These are phyloP conservation scores for Botrytis fragariae DNA, from an alignment of 2,329 filamentous ascomycete genomes.

Conservation along the genomic window DNA sequence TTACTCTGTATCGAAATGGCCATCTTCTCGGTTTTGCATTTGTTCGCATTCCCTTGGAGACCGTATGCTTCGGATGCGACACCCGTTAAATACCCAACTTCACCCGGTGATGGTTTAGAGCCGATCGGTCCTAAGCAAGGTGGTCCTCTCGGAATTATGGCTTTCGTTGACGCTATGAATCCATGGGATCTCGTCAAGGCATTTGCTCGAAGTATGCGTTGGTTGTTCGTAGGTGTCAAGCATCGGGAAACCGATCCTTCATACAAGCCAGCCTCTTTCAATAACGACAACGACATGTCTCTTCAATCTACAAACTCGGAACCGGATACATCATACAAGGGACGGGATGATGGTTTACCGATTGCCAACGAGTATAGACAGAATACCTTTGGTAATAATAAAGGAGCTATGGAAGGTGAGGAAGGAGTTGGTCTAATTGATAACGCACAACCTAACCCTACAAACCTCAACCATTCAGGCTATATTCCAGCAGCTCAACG, in stretches of 20 bases:
- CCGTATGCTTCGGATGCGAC: conserved; percentile 53
- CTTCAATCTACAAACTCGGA: conserved; percentile 22
- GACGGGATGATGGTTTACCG: conserved; percentile 26
- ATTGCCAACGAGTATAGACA: conserved; percentile 37
- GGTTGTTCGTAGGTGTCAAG: conserved; percentile 74
- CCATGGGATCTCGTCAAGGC: conserved; percentile 82
- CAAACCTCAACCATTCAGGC: conserved; percentile 23
- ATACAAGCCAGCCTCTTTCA: conserved; percentile 41
- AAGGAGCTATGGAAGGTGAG: conserved; percentile 27
- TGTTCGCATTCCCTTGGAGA: conserved; percentile 78
- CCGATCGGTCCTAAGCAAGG: conserved; percentile 54
- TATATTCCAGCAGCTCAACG: conserved; percentile 36
- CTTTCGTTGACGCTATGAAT: conserved; percentile 71
- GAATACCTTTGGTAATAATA: conserved; percentile 32
- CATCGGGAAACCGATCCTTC: conserved; percentile 53
- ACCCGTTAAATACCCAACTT: not conserved
- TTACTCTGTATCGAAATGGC: conserved; percentile 85
- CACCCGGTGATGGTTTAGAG: conserved; percentile 38
- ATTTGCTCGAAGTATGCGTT: conserved; percentile 67
- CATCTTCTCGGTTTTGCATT: conserved; percentile 71
- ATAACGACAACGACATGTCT: conserved; percentile 28
- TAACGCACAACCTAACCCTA: conserved; percentile 36
- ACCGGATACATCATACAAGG: conserved; percentile 27
- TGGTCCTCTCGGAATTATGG: conserved; percentile 62
- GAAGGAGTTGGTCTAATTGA: conserved; percentile 36